A percentile compares a stretch with the other conserved stretches of the same genome.
phyloP scores from a whole-genome alignment of 1,284 basidiomycete species.

The Tremellales sp. region DNA sequence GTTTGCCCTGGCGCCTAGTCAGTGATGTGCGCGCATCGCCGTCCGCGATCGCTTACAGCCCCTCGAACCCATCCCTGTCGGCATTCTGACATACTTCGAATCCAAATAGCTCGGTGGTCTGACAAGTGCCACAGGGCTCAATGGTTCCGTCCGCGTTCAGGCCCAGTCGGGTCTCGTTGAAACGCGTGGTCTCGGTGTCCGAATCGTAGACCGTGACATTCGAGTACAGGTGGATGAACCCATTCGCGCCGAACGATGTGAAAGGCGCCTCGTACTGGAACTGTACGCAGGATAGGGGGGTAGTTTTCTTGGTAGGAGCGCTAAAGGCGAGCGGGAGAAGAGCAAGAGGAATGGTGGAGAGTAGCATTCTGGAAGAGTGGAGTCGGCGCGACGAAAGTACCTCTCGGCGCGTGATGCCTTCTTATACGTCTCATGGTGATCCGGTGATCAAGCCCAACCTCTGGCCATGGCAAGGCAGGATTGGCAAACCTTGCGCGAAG shows the following conservation, averaged over 20 bases:
- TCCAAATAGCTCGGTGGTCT: slow-evolving; percentile 19
- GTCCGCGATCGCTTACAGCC: slow-evolving; percentile 10
- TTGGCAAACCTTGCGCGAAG: too few relatives aligned
- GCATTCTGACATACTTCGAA: slow-evolving; percentile 21
- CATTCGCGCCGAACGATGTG: slow-evolving; percentile 13
- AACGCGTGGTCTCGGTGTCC: slow-evolving; percentile 10
- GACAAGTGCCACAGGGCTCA: slow-evolving; percentile 17
- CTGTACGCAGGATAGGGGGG: slow-evolving; percentile 1
- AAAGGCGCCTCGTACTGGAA: slow-evolving; percentile 17
- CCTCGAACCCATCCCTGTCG: slow-evolving; percentile 10
- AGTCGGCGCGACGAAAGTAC: neutral
- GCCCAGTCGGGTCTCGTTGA: slow-evolving; percentile 20
- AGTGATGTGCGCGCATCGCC: neutral
- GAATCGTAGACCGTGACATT: slow-evolving; percentile 17
- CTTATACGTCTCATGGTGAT: too few relatives aligned
- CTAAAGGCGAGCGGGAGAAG: neutral
- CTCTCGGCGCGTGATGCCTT: too few relatives aligned
- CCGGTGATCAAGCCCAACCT: too few relatives aligned
- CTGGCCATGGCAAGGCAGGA: too few relatives aligned
- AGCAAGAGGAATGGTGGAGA: neutral
- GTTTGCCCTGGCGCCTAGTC: slow-evolving; percentile 10
- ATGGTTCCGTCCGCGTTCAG: slow-evolving; percentile 14
- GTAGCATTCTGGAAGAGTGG: too few relatives aligned
- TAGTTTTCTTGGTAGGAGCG: neutral
- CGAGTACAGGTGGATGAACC: slow-evolving; percentile 19